Evolutionary conservation across 1,284 basidiomycete genomes (phyloP), one percentile per base, ranked within the genome.

Genomic region (Lignosus rhinocerotis): DNA sequence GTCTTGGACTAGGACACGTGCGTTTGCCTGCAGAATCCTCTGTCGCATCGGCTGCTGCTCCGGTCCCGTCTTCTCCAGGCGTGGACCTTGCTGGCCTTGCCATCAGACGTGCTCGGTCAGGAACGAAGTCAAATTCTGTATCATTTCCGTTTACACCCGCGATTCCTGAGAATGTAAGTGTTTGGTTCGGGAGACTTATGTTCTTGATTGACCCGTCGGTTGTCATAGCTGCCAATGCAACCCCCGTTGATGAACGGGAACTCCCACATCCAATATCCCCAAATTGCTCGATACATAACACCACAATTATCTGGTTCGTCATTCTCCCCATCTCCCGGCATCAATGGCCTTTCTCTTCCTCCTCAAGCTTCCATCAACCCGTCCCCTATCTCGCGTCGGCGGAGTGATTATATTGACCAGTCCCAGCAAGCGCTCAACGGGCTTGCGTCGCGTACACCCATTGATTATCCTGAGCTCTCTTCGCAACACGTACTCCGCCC

Each of bases 381-480:
- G 39, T 86, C 89, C 3, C 74, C 81, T 1, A 75, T 91, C 3
- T 82, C 91, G 0, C 83, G 92, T 16, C 80, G 90, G 63, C 82
- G 91, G 51, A 90, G 85, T 67, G 91, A 93, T 64, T 93, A 87
- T 68, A 77, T 90, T 53, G 92, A 94, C 68, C 88, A 90, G 65
- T 85, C 86, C 10, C 86, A 87, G 66, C 84, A 92, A 68, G 80
- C 87, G 0, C 78, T 90, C 49, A 83, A 86, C 8, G 78, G 81
- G 43, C 69, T 76, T 61, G 60, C 70, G n/a, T 66, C 75, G 51
- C 80, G 82, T 2, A 72, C 80, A 2, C 72, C 83, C 0, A 90
- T 96, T 60, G 92, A 93, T 71, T 96, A 96, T 65, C 94, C 93
- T 1, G 86, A 87, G 65, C 82, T 85, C 48, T 83, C 79, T 53